Percentiles rank a stretch among this genome's conserved stretches.
These are phyloP conservation scores for Pneumocystis wakefieldiae DNA, from an alignment of 1,139 yeast species.

Conservation along the genomic window DNA sequence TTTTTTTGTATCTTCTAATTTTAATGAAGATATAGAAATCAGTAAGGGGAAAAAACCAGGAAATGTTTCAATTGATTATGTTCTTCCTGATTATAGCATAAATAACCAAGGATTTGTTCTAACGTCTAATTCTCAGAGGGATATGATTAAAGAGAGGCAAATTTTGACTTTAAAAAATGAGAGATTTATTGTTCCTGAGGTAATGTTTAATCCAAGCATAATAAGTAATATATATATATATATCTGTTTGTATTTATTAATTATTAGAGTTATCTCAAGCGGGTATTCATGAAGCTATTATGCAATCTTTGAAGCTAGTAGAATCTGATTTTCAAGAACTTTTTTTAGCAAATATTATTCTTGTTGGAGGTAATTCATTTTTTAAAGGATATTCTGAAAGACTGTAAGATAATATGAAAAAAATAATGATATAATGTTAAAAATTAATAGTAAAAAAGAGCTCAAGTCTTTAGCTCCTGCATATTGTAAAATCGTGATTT, in stretches of 20 bases:
- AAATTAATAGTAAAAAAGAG: constrained; percentile 17
- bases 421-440: constrained; percentile 10
- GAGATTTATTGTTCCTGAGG: constrained; percentile 74
- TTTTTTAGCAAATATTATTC: constrained; percentile 59
- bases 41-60: constrained; percentile 3
- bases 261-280: constrained; percentile 47
- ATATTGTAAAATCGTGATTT: constrained; percentile 33
- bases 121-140: background rate
- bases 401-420: constrained; percentile 23
- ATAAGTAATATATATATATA: constrained; percentile 22
- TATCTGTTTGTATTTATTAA: background rate
- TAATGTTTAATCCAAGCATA: constrained; percentile 73
- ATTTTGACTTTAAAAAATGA: constrained; percentile 61
- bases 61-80: constrained; percentile 40
- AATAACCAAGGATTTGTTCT: constrained; percentile 32
- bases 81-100: constrained; percentile 56
- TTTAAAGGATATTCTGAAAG: constrained; percentile 54
- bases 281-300: constrained; percentile 55
- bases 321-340: constrained; percentile 68
- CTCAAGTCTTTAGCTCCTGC: constrained; percentile 25
- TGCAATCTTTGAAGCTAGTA: constrained; percentile 51
- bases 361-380: constrained; percentile 72
- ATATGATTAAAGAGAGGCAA: constrained; percentile 37
- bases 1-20: constrained; percentile 58
- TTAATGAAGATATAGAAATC: constrained; percentile 37